phyloP scores from a whole-genome alignment of 2,329 filamentous ascomycete genomes.

The Fusarium stilboides region DNA sequence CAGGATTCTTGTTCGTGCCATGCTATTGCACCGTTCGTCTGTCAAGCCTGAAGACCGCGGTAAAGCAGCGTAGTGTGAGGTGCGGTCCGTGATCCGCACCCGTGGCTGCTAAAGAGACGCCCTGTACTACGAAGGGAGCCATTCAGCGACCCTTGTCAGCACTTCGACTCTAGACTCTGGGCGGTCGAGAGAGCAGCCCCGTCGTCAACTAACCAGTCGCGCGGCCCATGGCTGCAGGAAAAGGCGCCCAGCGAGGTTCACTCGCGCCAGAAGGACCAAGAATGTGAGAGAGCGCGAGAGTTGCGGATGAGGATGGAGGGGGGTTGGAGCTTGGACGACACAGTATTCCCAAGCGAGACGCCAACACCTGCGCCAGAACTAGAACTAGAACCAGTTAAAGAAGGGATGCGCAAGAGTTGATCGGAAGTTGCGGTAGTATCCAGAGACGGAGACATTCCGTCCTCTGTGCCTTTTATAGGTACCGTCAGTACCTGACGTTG shows the following conservation, averaged over 20 bases:
- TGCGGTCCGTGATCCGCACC: conserved; percentile 33
- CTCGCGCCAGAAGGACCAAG: conserved; percentile 35
- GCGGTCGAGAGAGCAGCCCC: conserved; percentile 28
- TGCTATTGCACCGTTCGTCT: conserved; percentile 17
- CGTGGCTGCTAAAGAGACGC: conserved; percentile 21
- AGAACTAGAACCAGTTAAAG: conserved; percentile 6
- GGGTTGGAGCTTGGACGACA: neutral
- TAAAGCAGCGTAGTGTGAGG: conserved; percentile 25
- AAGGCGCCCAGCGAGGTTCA: conserved; percentile 36
- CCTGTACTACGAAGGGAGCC: conserved; percentile 7
- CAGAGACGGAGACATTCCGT: conserved; percentile 36
- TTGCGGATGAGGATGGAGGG: conserved; percentile 9
- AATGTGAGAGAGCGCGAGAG: conserved; percentile 22
- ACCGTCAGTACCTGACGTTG: neutral
- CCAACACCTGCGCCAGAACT: conserved; percentile 23
- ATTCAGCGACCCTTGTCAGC: conserved; percentile 27
- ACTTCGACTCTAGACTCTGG: conserved; percentile 37
- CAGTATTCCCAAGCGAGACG: conserved; percentile 20
- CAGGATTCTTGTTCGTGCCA: conserved; percentile 13
- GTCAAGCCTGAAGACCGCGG: conserved; percentile 36
- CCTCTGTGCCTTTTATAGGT: neutral
- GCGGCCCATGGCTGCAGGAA: conserved; percentile 31
- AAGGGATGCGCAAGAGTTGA: conserved; percentile 21
- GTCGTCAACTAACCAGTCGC: conserved; percentile 39
- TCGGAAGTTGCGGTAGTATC: conserved; percentile 4